A percentile compares a stretch with the other conserved stretches of the same genome.
Conservation (phyloP, 768 basidiomycete species). For the Termitomyces sp. region DNA sequence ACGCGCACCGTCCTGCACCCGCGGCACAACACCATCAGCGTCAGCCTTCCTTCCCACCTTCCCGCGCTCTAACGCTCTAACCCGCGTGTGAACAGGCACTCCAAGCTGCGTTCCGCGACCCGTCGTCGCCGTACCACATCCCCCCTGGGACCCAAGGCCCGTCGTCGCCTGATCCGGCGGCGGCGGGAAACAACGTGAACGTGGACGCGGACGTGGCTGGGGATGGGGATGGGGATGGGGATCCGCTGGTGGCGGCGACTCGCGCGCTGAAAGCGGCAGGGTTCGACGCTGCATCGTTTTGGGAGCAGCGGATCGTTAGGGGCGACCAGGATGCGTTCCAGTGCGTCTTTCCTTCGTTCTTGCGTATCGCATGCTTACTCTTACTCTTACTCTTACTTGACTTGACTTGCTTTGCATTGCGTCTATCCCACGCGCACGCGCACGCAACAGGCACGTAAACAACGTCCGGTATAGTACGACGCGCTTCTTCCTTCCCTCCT, state of each 20-base stretch:
- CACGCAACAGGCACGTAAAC: constrained; percentile 49
- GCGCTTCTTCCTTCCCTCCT: not conserved
- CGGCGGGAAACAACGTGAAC: constrained; percentile 2
- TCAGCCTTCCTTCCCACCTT: not conserved
- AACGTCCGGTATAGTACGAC: constrained; percentile 67
- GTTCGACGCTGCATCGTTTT: constrained; percentile 62
- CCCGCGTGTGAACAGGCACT: constrained; percentile 37
- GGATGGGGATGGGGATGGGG: too few relatives aligned
- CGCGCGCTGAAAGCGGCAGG: constrained; percentile 38
- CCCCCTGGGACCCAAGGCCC: constrained; percentile 57
- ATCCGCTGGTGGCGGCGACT: constrained; percentile 34
- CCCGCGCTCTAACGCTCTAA: too few relatives aligned
- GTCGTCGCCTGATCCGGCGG: constrained; percentile 46
- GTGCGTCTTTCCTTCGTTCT: constrained; percentile 33
- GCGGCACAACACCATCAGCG: constrained; percentile 9
- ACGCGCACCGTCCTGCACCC: not conserved
- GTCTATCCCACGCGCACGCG: too few relatives aligned
- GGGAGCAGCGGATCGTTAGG: constrained; percentile 76
- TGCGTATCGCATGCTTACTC: not conserved
- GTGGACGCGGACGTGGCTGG: constrained; percentile 7
- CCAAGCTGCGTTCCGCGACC: constrained; percentile 57
- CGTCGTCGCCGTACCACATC: constrained; percentile 60
- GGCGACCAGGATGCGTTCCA: constrained; percentile 77
- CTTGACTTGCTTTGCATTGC: not conserved
- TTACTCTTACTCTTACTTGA: not conserved